phyloP scores from a whole-genome alignment of 192 early-diverging fungal species.

The Podila minutissima region DNA sequence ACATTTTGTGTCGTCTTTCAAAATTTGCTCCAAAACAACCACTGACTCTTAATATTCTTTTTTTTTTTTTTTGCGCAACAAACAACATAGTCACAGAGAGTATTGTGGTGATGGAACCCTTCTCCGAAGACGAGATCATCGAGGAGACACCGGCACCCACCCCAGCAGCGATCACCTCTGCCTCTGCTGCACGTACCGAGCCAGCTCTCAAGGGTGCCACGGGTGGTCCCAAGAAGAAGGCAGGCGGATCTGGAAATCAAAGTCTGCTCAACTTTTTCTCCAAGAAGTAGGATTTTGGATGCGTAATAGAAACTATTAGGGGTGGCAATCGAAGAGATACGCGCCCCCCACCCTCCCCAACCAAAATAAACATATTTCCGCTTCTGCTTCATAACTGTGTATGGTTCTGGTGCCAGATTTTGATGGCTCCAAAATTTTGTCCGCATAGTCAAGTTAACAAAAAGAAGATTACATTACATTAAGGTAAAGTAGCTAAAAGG shows the following conservation, averaged over 20 bases:
- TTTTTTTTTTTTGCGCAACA: neutral
- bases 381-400: too few relatives aligned
- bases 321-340: too few relatives aligned
- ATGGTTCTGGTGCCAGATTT: too few relatives aligned
- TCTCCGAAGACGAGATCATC: slow-evolving; percentile 34
- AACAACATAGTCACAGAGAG: slow-evolving; percentile 33
- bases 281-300: neutral
- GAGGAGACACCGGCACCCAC: slow-evolving; percentile 9
- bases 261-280: slow-evolving; percentile 47
- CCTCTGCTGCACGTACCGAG: neutral
- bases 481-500: too few relatives aligned
- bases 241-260: slow-evolving; percentile 30
- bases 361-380: too few relatives aligned
- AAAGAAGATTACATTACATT: neutral
- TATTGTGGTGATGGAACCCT: slow-evolving; percentile 25
- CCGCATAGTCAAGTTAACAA: neutral
- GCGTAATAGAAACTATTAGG: neutral
- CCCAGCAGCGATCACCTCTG: neutral
- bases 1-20: neutral
- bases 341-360: too few relatives aligned
- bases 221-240: slow-evolving; percentile 32
- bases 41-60: neutral
- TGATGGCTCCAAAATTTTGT: too few relatives aligned
- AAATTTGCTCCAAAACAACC: neutral
- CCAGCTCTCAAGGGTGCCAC: neutral